These are phyloP conservation scores for Alternaria triticina DNA, from an alignment of 2,329 filamentous ascomycete genomes.

Conservation along the genomic window DNA sequence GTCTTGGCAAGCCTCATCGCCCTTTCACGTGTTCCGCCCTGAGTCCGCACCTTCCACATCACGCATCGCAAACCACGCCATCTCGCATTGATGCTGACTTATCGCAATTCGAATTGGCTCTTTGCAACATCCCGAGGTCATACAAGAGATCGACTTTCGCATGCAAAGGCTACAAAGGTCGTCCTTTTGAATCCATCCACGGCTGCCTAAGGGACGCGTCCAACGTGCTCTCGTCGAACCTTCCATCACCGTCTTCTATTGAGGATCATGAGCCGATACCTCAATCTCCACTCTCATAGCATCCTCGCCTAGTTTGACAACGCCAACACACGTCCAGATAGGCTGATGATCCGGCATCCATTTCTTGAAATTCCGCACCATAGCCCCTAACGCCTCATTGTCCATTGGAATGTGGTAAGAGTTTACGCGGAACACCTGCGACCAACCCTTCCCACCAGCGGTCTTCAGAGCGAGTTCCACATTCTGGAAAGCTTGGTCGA, in stretches of 20 bases:
- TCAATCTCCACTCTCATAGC: slow-evolving; percentile 52
- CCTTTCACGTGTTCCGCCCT: neutral
- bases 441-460: slow-evolving; percentile 64
- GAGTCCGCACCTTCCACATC: neutral
- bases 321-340: slow-evolving; percentile 31
- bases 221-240: neutral
- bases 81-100: neutral
- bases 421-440: slow-evolving; percentile 55
- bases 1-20: slow-evolving; percentile 15
- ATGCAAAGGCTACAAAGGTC: neutral
- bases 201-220: neutral
- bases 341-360: slow-evolving; percentile 34
- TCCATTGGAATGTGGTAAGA: slow-evolving; percentile 29
- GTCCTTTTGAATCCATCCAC: too few species aligned
- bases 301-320: slow-evolving; percentile 25
- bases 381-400: slow-evolving; percentile 23
- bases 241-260: neutral
- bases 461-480: slow-evolving; percentile 59
- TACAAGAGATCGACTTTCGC: neutral
- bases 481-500: slow-evolving; percentile 61
- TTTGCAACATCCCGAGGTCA: neutral
- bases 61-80: neutral
- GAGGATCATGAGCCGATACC: slow-evolving; percentile 21
- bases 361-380: slow-evolving; percentile 30
- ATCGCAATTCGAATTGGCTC: neutral